Evolutionary conservation across 1,139 yeast genomes (phyloP), one percentile per base, ranked within the genome.

Genomic region (Protomyces inundatus): DNA sequence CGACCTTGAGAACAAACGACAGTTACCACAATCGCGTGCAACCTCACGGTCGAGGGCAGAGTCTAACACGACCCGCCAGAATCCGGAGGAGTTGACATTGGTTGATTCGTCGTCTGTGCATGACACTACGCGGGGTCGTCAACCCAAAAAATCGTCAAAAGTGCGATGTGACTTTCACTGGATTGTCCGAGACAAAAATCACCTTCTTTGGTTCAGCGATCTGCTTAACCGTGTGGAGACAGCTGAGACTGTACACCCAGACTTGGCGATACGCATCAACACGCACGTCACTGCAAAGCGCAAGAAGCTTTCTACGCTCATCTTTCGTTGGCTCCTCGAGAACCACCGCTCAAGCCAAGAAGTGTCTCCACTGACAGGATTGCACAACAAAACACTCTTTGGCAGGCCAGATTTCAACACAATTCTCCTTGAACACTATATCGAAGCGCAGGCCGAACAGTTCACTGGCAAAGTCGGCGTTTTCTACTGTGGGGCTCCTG

Each of bases 401-500:
- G 60, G 60, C 34, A 32, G 60, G 30, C 60, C 60, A 16, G 54
- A 55, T 51, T 55, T 55, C 36, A 39, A 32, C 23, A 36, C 37
- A n/a, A 55, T 55, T 36, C 33, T 55, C 6, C 16, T 42, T 10
- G 48, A 42, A 14, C 48, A 42, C 48, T 42, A 42, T 32, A 42
- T 9, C 23, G 32, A 42, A 9, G 14, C 34, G 5, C 10, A 36
- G 40, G 23, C 35, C 14, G 54, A 46, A 14, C 35, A 30, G 1
- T 55, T 34, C 36, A 16, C 45, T 12, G 60, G 60, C 4, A 46
- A 37, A 9, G 34, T 55, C 23, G 60, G 60, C 10, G 60, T 55
- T 45, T 55, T 55, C 45, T 55, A 45, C 53, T 55, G 60, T 30
- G 60, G 60, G 14, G 42, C 60, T 14, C 48, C 48, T 30, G 48